These are phyloP conservation scores for Zymoseptoria passerinii DNA, from an alignment of 2,329 filamentous ascomycete species.

Conservation along the genomic window DNA sequence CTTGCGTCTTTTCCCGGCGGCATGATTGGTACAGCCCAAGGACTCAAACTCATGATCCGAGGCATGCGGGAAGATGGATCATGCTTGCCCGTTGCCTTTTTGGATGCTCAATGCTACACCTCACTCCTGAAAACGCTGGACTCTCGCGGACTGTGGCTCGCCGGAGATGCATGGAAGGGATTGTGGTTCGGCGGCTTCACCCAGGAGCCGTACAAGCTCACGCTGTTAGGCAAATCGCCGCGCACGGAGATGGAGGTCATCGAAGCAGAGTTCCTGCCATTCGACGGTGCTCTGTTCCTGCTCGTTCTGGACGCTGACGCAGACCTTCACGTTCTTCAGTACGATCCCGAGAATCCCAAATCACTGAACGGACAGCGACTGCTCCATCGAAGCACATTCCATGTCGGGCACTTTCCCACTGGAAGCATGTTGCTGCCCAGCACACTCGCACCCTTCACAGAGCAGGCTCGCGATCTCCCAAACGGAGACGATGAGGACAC, in stretches of 20 bases:
- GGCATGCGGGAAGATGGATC: conserved; percentile 93
- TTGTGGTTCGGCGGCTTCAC: conserved; percentile 95
- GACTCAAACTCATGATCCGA: conserved; percentile 94
- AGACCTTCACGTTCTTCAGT: conserved; percentile 82
- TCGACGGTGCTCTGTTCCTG: conserved; percentile 73
- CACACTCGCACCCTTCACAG: conserved; percentile 42
- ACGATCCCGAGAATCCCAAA: conserved; percentile 92
- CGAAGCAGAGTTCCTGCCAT: conserved; percentile 78
- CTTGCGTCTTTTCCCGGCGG: conserved; percentile 65
- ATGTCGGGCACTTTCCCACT: conserved; percentile 70
- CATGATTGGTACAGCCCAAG: conserved; percentile 85
- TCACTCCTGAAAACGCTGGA: conserved; percentile 75
- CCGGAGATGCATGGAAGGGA: conserved; percentile 86
- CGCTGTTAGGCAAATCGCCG: conserved; percentile 75
- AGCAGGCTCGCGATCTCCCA: conserved; percentile 21
- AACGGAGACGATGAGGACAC: conserved; percentile 25
- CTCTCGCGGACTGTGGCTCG: conserved; percentile 73
- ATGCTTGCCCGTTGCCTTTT: conserved; percentile 86
- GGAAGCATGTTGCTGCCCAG: conserved; percentile 68
- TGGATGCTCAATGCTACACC: conserved; percentile 95
- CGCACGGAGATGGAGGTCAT: conserved; percentile 68
- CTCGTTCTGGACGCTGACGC: conserved; percentile 76
- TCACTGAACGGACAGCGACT: conserved; percentile 82
- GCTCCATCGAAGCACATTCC: conserved; percentile 79
- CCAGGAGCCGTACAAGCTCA: conserved; percentile 94